A percentile compares a stretch with the other conserved stretches of the same genome.
Evolutionary conservation across 2,329 filamentous ascomycete species (phyloP).

Genomic region (Colletotrichum abscissum): DNA sequence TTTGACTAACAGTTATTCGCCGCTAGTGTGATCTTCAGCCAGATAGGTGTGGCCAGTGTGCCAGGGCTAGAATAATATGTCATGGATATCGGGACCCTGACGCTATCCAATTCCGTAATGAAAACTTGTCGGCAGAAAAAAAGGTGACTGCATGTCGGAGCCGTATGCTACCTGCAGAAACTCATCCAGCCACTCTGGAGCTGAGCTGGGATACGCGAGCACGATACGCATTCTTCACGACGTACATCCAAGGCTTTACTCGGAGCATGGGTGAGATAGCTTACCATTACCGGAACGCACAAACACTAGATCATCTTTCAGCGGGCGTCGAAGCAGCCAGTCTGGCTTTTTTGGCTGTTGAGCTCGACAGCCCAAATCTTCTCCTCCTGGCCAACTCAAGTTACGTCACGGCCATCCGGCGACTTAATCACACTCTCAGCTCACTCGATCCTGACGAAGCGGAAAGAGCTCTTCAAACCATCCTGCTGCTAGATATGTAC

Average conservation of each 20-base stretch:
- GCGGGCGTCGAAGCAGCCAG: constrained; percentile 41
- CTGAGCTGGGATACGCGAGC: constrained; percentile 36
- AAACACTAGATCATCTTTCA: constrained; percentile 30
- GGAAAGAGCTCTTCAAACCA: constrained; percentile 38
- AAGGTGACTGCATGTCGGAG: constrained; percentile 17
- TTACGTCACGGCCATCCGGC: constrained; percentile 8
- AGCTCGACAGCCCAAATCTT: constrained; percentile 6
- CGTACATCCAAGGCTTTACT: constrained; percentile 39
- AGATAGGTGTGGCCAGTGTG: constrained; percentile 40
- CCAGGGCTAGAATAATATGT: constrained; percentile 39
- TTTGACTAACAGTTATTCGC: not conserved
- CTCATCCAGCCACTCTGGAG: not conserved
- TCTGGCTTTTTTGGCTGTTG: constrained; percentile 38
- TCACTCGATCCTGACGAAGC: constrained; percentile 12
- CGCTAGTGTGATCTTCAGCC: constrained; percentile 39
- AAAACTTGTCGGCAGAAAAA: constrained; percentile 36
- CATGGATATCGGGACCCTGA: constrained; percentile 40
- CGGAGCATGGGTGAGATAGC: constrained; percentile 38
- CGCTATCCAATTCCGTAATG: constrained; percentile 40
- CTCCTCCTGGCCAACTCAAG: constrained; percentile 20
- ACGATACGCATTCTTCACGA: constrained; percentile 39
- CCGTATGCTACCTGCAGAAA: not conserved
- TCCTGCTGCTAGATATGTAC: constrained; percentile 42
- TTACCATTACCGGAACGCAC: constrained; percentile 30
- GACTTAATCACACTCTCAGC: not conserved